Base-by-base conservation (phyloP, 768 basidiomycete genomes). In the Chalciporus pseudorubinellus region DNA sequence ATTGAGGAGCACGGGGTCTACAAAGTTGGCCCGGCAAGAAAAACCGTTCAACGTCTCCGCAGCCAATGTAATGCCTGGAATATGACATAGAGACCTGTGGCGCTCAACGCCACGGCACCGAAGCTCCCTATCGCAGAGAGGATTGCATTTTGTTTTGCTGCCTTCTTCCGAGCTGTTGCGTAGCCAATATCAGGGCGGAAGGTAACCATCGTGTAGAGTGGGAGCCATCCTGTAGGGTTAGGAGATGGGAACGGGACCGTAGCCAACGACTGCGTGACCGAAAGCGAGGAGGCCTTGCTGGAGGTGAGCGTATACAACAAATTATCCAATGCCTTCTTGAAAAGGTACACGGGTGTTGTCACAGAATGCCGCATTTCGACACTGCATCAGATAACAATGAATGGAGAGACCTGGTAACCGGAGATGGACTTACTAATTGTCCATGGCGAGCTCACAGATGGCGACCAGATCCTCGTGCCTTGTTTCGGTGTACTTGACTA, bases 171-270 rank as follows among this genome's bases (percentile, higher is more conserved):
- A 19, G 87, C 95, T 44, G 83, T 84, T 50, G 85, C 83, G 66
- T 99, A 99, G 67, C 85, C 87, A 61, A 99, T 83, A 70, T 98
- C 95, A 45, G 93, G 92, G 38, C 95, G 82, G 74, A 99, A 99
- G 39, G 95, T 98, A 58, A 97, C 87, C 95, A 98, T 97, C 29
- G 92, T 92, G 70, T 99, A 99, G 44, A 95, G 77, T 51, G 92
- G 89, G 46, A 94, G 79, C 95, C 95, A 98, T 33, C 91, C 93
- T 57, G 68, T 66, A 39, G 85, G 86, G 53, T 75, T 70, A 53
- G 67, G 66, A 52, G 83, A 67, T 31, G 83, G 80, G 69, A 87
- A 91, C 10, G 86, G 77, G 43, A 75, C 66, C 52, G 67, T 74
- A 56, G 79, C 70, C 56, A 84, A 59, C 40, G 58, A 62, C 48